Evolutionary conservation across 352 stramenopile species (phyloP), one percentile per base, ranked within the genome.

Genomic region (Phytopythium ostracodes): DNA sequence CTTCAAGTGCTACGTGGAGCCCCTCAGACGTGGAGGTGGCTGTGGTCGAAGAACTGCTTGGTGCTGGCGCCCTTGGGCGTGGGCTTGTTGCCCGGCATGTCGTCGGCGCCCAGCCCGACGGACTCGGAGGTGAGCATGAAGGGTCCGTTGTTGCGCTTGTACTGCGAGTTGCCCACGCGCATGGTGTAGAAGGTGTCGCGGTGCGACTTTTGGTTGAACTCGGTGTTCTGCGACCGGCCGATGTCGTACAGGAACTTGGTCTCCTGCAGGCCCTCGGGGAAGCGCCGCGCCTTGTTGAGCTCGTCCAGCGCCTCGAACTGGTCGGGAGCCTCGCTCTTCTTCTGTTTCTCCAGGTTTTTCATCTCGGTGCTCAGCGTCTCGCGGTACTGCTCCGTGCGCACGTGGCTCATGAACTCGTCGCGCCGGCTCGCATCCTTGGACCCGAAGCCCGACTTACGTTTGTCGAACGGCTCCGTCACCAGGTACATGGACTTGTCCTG

Each of bases 351-450:
- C 44, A 87, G 64, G 51, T 89, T 85, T 56, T 88, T 81, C 72
- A 94, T 89, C 71, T 97, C 88, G 43, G 83, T 87, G 65, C 84
- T 75, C 46, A 97, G 68, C 11, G 86, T 84, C 68, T 94, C 84
- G 31, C 89, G 81, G 68, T 96, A 97, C 61, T 96, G 85, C 70
- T 97, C 87, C 12, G 91, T 96, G 62, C 88, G 81, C 58, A 96
- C 80, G 44, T 90, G 85, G 65, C 82, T 94, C 72, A 95, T 96
- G 61, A 98, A 98, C 47, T 98, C 89, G 56, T 96, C 91, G 56
- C 84, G 77, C 35, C 94, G 93, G 57, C 74, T 92, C 24, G 89
- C 89, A 65, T 98, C 89, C 66, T 96, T 92, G 49, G 87, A 94
- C 24, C 89, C 91, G 68, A 98, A 98, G 25, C 89, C 91, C 7